Percentiles rank a stretch among this genome's conserved stretches.
These are phyloP conservation scores for Prunus campanulata DNA, from an alignment of 306 rosid species.

Conservation along the genomic window DNA sequence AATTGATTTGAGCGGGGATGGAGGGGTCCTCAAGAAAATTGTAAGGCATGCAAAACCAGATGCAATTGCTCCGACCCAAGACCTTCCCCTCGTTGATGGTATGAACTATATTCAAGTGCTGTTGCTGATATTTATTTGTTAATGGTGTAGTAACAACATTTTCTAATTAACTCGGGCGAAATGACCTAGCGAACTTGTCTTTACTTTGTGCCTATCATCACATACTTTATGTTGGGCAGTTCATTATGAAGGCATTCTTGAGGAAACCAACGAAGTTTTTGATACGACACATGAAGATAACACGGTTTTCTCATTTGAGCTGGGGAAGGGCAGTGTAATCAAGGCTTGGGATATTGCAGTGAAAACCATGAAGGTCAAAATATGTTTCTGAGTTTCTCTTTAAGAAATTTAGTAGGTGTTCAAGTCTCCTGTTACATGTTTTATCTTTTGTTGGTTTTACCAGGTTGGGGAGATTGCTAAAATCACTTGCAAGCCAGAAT, in stretches of 20 bases:
- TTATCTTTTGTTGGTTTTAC: conserved; percentile 19
- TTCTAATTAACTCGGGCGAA: background rate
- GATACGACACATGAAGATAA: conserved; percentile 94
- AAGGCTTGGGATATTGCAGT: conserved; percentile 95
- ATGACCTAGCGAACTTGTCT: background rate
- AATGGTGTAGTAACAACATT: background rate
- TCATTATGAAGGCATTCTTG: conserved; percentile 84
- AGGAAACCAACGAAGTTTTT: conserved; percentile 80
- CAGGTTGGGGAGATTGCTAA: conserved; percentile 91
- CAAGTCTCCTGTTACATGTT: conserved; percentile 12
- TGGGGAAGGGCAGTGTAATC: conserved; percentile 87
- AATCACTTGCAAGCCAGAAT: conserved; percentile 89
- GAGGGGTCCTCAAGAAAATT: conserved; percentile 80
- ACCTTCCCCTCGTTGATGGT: conserved; percentile 95
- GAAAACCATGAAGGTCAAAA: conserved; percentile 85
- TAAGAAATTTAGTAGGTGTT: background rate
- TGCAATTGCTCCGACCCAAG: conserved; percentile 73
- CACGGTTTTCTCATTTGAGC: conserved; percentile 86
- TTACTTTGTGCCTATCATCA: background rate
- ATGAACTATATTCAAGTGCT: background rate
- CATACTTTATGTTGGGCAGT: conserved; percentile 46
- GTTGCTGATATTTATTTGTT: background rate
- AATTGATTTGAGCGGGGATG: conserved; percentile 85
- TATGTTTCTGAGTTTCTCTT: background rate
- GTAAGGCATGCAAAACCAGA: conserved; percentile 70